Evolutionary conservation across 495 filamentous ascomycete genomes (phyloP).

Genomic region (Aspergillus olivimuriae): DNA sequence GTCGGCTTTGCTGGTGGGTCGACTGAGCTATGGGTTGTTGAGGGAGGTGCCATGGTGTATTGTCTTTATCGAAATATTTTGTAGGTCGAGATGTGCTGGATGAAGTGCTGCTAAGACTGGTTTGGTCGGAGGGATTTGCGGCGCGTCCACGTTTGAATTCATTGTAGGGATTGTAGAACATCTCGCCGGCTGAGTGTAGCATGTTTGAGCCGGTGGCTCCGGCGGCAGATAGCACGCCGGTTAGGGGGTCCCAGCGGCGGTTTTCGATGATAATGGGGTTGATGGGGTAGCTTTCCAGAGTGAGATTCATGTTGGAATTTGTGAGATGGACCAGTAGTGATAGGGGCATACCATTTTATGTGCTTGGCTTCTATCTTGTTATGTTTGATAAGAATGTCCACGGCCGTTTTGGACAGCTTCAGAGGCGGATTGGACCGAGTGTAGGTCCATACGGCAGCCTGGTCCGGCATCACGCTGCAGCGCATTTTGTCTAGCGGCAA

Average conservation of each 20-base stretch:
- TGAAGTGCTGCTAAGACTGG: neutral
- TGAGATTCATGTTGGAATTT: too few species aligned
- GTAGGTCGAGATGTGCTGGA: too few species aligned
- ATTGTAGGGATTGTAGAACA: constrained; percentile 19
- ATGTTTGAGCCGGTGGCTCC: constrained; percentile 9
- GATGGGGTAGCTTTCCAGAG: constrained; percentile 12
- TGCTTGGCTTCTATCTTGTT: constrained; percentile 56
- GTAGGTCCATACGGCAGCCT: constrained; percentile 63
- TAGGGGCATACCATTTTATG: constrained; percentile 36
- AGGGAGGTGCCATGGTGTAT: too few species aligned
- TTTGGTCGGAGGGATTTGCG: neutral
- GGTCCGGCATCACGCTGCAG: constrained; percentile 62
- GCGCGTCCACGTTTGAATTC: constrained; percentile 6
- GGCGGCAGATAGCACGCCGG: constrained; percentile 32
- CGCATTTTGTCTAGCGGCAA: constrained; percentile 62
- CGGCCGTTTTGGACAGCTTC: constrained; percentile 59
- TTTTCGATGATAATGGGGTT: constrained; percentile 21
- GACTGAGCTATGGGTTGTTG: too few species aligned
- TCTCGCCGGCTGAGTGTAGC: constrained; percentile 7
- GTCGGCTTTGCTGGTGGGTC: neutral
- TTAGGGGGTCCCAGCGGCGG: constrained; percentile 26
- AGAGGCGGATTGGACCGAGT: constrained; percentile 40
- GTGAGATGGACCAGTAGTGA: neutral
- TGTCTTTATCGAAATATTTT: too few species aligned
- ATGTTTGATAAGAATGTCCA: constrained; percentile 54